Evolutionary conservation across 768 basidiomycete genomes (phyloP).

Genomic region (Agaricus subrufescens): DNA sequence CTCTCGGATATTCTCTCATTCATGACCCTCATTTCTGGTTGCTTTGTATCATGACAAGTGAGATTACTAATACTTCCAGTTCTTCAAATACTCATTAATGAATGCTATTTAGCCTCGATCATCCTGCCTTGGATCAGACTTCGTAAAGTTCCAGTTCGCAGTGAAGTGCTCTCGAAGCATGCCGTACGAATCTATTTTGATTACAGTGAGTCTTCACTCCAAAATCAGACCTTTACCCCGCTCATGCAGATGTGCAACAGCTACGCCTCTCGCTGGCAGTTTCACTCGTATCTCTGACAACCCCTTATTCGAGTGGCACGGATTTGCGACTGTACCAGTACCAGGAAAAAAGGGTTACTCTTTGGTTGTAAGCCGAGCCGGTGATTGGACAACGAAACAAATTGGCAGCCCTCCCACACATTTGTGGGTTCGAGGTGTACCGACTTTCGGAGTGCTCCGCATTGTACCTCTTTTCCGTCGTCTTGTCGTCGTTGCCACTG

Average conservation of each 20-base stretch:
- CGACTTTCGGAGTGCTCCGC: constrained; percentile 44
- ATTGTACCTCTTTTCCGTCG: constrained; percentile 46
- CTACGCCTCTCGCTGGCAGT: constrained; percentile 40
- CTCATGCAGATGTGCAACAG: constrained; percentile 16
- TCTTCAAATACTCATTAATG: neutral
- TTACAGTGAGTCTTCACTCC: constrained; percentile 35
- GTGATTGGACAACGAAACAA: constrained; percentile 49
- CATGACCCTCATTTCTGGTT: constrained; percentile 52
- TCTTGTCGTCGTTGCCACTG: constrained; percentile 50
- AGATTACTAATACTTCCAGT: neutral
- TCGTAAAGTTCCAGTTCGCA: constrained; percentile 48
- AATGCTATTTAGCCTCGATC: constrained; percentile 33
- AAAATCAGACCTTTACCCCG: neutral
- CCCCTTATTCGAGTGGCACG: constrained; percentile 56
- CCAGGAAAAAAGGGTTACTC: constrained; percentile 48
- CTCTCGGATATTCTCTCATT: constrained; percentile 39
- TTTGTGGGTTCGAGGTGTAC: constrained; percentile 52
- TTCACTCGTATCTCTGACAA: constrained; percentile 41
- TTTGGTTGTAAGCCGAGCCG: constrained; percentile 50
- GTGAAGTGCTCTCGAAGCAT: constrained; percentile 50
- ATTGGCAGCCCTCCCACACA: constrained; percentile 46
- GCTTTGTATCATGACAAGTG: constrained; percentile 44
- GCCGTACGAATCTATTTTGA: constrained; percentile 57
- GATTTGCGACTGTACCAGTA: constrained; percentile 50
- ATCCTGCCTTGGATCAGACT: constrained; percentile 58